A percentile compares a stretch with the other conserved stretches of the same genome.
These are phyloP conservation scores for Camellia japonica DNA, from an alignment of 148 eudicot species.

Conservation along the genomic window DNA sequence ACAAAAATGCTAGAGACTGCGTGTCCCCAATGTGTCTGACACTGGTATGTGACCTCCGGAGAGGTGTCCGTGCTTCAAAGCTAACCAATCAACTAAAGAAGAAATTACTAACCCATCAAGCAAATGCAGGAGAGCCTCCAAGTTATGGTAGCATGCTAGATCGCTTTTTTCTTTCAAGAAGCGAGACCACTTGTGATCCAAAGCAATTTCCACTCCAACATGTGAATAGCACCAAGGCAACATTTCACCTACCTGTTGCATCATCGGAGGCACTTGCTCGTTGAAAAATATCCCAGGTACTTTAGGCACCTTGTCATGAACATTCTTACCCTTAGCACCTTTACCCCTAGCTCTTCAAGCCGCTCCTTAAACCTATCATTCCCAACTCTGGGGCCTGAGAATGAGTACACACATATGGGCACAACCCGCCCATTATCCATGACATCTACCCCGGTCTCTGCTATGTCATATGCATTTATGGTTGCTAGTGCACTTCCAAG, in stretches of 20 bases:
- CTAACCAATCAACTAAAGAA: background rate
- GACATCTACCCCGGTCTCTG: slow-evolving; percentile 23
- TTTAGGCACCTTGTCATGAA: slow-evolving; percentile 35
- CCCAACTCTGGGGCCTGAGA: slow-evolving; percentile 40
- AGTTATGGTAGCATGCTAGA: slow-evolving; percentile 21
- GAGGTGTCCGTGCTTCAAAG: too few species aligned
- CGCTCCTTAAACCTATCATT: slow-evolving; percentile 34
- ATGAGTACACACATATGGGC: slow-evolving; percentile 31
- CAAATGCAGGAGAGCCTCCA: slow-evolving; percentile 41
- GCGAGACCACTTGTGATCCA: slow-evolving; percentile 35
- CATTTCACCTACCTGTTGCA: slow-evolving; percentile 7
- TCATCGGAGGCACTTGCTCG: slow-evolving; percentile 19
- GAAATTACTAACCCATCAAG: slow-evolving; percentile 38
- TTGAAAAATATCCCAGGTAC: slow-evolving; percentile 38
- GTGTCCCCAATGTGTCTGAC: too few species aligned
- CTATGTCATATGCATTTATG: slow-evolving; percentile 35
- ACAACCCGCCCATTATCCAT: slow-evolving; percentile 9
- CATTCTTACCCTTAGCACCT: slow-evolving; percentile 39
- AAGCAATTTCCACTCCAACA: slow-evolving; percentile 34
- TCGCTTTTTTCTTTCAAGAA: slow-evolving; percentile 29
- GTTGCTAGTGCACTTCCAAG: slow-evolving; percentile 34
- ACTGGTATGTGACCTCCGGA: too few species aligned
- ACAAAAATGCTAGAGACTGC: too few species aligned
- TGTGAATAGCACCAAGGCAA: slow-evolving; percentile 40
- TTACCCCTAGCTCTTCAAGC: slow-evolving; percentile 30